Evolutionary conservation across 495 filamentous ascomycete genomes (phyloP).

Genomic region (Parathielavia hyrcaniae): DNA sequence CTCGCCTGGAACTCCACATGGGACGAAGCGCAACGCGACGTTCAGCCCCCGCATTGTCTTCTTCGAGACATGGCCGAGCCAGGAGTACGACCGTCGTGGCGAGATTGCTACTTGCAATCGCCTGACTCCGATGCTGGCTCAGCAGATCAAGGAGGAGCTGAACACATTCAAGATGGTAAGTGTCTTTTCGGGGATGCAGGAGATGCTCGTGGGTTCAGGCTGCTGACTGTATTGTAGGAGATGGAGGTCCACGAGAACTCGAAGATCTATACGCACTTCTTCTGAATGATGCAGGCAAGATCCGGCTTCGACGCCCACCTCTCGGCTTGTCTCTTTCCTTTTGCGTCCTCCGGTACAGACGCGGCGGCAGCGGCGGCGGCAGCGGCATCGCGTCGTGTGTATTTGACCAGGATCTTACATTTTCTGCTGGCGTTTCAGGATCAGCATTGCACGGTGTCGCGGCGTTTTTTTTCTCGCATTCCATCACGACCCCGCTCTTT

Average conservation of each 20-base stretch:
- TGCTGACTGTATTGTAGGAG: conserved; percentile 57
- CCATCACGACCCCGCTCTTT: conserved; percentile 23
- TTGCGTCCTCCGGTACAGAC: conserved; percentile 14
- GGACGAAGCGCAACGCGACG: conserved; percentile 66
- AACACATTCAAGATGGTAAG: conserved; percentile 99
- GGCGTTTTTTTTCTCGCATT: conserved; percentile 37
- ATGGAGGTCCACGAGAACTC: conserved; percentile 99
- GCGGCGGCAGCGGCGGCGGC: conserved; percentile 18
- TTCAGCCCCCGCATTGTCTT: conserved; percentile 94
- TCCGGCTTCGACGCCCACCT: conserved; percentile 22
- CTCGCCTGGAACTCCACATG: conserved; percentile 67
- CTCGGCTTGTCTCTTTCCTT: conserved; percentile 34
- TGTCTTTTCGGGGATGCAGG: conserved; percentile 10
- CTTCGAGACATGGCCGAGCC: conserved; percentile 90
- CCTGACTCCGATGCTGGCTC: conserved; percentile 90
- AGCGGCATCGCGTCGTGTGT: conserved; percentile 33
- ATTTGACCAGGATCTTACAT: conserved; percentile 38
- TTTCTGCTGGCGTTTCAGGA: conserved; percentile 32
- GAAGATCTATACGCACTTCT: conserved; percentile 99
- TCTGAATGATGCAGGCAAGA: conserved; percentile 55
- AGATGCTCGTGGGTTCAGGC: background rate
- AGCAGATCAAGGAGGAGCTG: conserved; percentile 99
- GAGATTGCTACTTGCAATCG: conserved; percentile 98
- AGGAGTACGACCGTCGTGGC: conserved; percentile 92
- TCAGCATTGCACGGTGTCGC: conserved; percentile 49